Percentiles rank a stretch among this genome's conserved stretches.
Evolutionary conservation across 495 filamentous ascomycete species (phyloP).

Genomic region (Schizothecium vesticola): DNA sequence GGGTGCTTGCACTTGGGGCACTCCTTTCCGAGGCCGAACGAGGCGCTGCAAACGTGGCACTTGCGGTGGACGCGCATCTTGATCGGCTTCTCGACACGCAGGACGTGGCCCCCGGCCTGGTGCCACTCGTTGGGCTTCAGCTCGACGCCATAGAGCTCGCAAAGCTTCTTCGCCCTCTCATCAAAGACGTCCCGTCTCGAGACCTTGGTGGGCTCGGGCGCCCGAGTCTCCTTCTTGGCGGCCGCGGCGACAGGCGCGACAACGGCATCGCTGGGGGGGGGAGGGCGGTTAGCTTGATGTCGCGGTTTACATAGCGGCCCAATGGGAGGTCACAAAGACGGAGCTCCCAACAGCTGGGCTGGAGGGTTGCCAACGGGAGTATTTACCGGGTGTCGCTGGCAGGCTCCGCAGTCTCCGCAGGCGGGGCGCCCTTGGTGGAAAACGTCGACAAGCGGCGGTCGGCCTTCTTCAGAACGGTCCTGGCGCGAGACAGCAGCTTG

Average conservation of each 20-base stretch:
- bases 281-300: slow-evolving; percentile 17
- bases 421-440: slow-evolving; percentile 14
- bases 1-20: slow-evolving; percentile 69
- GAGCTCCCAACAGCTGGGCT: too few species aligned
- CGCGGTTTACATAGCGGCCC: neutral
- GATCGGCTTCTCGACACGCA: slow-evolving; percentile 81
- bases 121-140: slow-evolving; percentile 67
- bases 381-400: slow-evolving; percentile 29
- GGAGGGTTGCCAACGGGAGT: neutral
- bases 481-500: slow-evolving; percentile 59
- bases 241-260: slow-evolving; percentile 3
- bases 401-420: slow-evolving; percentile 18
- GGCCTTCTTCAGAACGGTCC: slow-evolving; percentile 54
- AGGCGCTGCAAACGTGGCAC: slow-evolving; percentile 68
- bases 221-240: slow-evolving; percentile 10
- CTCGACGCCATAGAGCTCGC: slow-evolving; percentile 68
- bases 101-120: slow-evolving; percentile 49
- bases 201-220: slow-evolving; percentile 27
- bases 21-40: slow-evolving; percentile 57
- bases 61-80: slow-evolving; percentile 84
- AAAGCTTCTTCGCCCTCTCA: slow-evolving; percentile 64
- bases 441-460: slow-evolving; percentile 31
- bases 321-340: neutral
- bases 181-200: slow-evolving; percentile 51
- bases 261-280: slow-evolving; percentile 12